phyloP scores from a whole-genome alignment of 805 yeast genomes.

The Blastobotrys muscicola region DNA sequence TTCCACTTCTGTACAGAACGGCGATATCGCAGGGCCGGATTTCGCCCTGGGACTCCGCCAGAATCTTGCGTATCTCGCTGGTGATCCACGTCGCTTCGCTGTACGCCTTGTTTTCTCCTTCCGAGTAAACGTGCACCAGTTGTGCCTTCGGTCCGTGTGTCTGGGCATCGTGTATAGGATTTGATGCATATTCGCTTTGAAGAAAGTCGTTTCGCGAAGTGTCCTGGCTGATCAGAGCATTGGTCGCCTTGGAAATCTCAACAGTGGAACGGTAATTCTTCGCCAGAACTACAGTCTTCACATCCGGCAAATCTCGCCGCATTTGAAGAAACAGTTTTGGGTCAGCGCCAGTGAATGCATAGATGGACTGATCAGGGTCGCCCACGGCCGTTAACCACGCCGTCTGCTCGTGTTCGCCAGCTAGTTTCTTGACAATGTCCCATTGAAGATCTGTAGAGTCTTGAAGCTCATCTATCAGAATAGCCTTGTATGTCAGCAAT shows the following conservation, averaged over 20 bases:
- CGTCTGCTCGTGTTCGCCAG: conserved; percentile 27
- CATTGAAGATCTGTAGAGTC: conserved; percentile 79
- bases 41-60: conserved; percentile 30
- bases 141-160: conserved; percentile 17
- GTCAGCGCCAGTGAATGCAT: conserved; percentile 77
- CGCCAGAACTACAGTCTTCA: conserved; percentile 35
- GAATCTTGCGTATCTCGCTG: conserved; percentile 40
- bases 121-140: too few species aligned
- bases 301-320: conserved; percentile 31
- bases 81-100: conserved; percentile 53
- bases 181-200: conserved; percentile 2
- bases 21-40: conserved; percentile 48
- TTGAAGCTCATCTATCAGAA: conserved; percentile 92
- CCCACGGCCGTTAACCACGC: conserved; percentile 73
- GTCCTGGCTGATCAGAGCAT: conserved; percentile 54
- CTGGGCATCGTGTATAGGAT: neutral
- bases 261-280: conserved; percentile 77
- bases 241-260: conserved; percentile 55
- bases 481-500: conserved; percentile 19
- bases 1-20: conserved; percentile 52
- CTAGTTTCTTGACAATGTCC: conserved; percentile 43
- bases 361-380: conserved; percentile 93
- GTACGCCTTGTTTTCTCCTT: too few species aligned
- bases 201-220: conserved; percentile 2
- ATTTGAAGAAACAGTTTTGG: conserved; percentile 54